phyloP scores from a whole-genome alignment of 2,329 filamentous ascomycete genomes.

The Cladosporium austrohemisphaericum region DNA sequence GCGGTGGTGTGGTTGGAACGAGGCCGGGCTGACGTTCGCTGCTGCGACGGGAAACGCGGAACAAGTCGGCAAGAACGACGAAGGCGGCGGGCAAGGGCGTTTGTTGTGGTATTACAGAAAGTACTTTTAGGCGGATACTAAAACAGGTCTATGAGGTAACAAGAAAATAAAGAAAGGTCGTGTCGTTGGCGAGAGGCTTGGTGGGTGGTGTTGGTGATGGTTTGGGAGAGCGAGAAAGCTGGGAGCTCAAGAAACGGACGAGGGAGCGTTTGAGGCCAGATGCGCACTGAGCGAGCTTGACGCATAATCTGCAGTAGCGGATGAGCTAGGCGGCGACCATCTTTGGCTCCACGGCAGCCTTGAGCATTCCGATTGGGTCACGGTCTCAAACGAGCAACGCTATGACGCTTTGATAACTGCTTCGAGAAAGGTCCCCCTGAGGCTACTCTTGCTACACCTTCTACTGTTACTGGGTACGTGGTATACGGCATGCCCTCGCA shows the following conservation, averaged over 20 bases:
- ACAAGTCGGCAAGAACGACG: background rate
- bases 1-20: too few species aligned
- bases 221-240: constrained; percentile 2
- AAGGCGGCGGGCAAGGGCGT: background rate
- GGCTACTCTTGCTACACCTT: too few species aligned
- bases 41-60: too few species aligned
- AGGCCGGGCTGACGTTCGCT: too few species aligned
- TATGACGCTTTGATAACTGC: constrained; percentile 7
- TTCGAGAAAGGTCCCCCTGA: constrained; percentile 12
- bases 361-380: constrained; percentile 7
- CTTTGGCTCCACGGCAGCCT: background rate
- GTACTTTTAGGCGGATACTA: constrained; percentile 10
- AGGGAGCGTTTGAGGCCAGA: constrained; percentile 4
- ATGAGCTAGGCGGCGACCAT: too few species aligned
- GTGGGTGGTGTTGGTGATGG: constrained; percentile 22
- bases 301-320: constrained; percentile 12
- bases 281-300: background rate
- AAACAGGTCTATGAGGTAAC: constrained; percentile 15
- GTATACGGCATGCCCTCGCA: too few species aligned
- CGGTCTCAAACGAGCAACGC: background rate
- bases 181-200: constrained; percentile 2
- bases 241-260: too few species aligned
- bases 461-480: too few species aligned
- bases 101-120: constrained; percentile 10
- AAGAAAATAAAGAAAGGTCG: constrained; percentile 15